Conservation (phyloP, 2,329 filamentous ascomycete genomes). For the Tympanopsis confertula region DNA sequence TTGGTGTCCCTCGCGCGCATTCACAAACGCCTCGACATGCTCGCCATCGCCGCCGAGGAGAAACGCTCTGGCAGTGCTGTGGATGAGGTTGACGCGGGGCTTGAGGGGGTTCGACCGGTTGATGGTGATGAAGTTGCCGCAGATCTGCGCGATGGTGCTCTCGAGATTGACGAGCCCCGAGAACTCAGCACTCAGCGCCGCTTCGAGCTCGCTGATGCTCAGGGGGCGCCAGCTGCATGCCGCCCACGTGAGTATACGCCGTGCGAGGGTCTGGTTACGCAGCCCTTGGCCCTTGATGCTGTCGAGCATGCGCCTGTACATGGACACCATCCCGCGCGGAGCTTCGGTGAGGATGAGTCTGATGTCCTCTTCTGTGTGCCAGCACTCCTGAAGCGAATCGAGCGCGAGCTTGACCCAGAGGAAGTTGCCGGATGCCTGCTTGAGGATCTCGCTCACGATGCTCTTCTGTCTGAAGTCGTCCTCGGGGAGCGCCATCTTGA, state of each 20-base stretch:
- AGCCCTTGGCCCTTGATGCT: not conserved
- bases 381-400: not conserved
- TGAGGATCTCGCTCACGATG: not conserved
- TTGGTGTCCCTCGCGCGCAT: not conserved
- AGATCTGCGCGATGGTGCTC: not conserved
- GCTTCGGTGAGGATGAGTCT: not conserved
- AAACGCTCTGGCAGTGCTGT: not conserved
- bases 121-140: not conserved
- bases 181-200: not conserved
- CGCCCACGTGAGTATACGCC: not conserved
- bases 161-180: not conserved
- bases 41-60: not conserved
- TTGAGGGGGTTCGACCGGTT: not conserved
- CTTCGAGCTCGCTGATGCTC: not conserved
- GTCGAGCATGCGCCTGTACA: not conserved
- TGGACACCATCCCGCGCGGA: not conserved
- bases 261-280: not conserved
- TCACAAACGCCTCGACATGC: not conserved
- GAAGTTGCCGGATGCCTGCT: not conserved
- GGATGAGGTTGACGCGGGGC: not conserved
- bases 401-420: not conserved
- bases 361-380: not conserved
- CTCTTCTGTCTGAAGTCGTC: not conserved
- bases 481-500: not conserved
- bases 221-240: not conserved